These are phyloP conservation scores for Colletotrichum sp. DNA, from an alignment of 2,329 filamentous ascomycete species.

Conservation along the genomic window DNA sequence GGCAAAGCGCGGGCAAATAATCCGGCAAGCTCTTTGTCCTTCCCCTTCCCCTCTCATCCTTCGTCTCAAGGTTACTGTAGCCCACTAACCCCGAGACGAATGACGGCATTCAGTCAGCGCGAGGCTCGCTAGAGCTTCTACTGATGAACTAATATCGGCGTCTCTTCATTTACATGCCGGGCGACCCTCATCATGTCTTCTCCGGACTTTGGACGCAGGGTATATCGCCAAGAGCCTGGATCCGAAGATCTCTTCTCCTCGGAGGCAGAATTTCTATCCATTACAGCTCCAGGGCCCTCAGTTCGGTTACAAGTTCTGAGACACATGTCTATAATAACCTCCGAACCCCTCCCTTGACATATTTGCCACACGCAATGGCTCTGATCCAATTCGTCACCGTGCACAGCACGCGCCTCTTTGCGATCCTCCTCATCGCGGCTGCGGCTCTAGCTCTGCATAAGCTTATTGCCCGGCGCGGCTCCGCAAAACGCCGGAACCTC, in stretches of 20 bases:
- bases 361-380: background rate
- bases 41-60: background rate
- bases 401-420: background rate
- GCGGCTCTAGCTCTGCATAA: background rate
- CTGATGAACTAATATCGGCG: background rate
- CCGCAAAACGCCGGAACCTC: background rate
- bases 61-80: background rate
- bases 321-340: background rate
- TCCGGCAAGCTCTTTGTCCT: background rate
- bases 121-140: background rate
- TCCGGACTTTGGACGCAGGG: background rate
- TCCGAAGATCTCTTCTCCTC: background rate
- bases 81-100: background rate
- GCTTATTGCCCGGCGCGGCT: background rate
- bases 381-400: background rate
- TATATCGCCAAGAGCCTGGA: background rate
- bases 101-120: background rate
- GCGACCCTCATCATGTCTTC: background rate
- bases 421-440: conserved; percentile 4
- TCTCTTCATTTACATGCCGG: background rate
- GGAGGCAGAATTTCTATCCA: background rate
- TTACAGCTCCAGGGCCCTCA: background rate
- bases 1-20: background rate
- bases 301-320: background rate
- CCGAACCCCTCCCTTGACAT: background rate